Base-by-base conservation (phyloP, 805 yeast genomes). In the Candida xiaguanensis region DNA sequence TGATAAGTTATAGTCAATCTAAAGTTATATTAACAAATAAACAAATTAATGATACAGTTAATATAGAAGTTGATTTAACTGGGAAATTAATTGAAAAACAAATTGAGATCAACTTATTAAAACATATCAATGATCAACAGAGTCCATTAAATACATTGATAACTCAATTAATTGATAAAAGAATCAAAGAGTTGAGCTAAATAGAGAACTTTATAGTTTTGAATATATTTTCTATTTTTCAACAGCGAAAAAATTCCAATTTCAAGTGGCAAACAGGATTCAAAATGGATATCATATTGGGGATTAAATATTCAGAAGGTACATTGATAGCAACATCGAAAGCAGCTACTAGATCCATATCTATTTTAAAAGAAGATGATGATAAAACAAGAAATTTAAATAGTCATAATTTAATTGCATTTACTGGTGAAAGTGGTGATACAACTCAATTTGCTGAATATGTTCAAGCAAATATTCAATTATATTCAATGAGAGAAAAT, bases 351-450 rank as follows among this genome's bases (percentile, higher is more conserved):
- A 77, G 99, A 43, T 73, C 73, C 13, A 67, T 68, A 38, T 63
- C 71, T 18, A 59, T 68, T 22, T 56, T 68, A 46, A 68, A 68
- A 43, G 68, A 56, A 26, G 55, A 59, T 19, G 73, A 68, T 50
- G 73, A 68, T 51, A 68, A 68, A 46, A 68, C 74, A 8, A 68
- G 90, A 48, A 64, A 61, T 22, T 72, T 91, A 52, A 86, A 86
- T 50, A 74, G 80, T 27, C 91, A 84, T 58, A 77, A 85, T 39
- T 67, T 90, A 50, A 74, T 93, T 69, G 96, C 97, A 31, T 90
- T 68, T 67, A 83, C 95, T 1, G 99, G 99, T 41, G 99, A 93
- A 60, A 76, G 96, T 3, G 99, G 99, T 45, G 99, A 93, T 59
- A 86, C 97, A 41, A 88, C 83, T 5, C 93, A 90, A 59, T 93